phyloP scores from a whole-genome alignment of 306 rosid genomes.

The Rubus parviflorus region DNA sequence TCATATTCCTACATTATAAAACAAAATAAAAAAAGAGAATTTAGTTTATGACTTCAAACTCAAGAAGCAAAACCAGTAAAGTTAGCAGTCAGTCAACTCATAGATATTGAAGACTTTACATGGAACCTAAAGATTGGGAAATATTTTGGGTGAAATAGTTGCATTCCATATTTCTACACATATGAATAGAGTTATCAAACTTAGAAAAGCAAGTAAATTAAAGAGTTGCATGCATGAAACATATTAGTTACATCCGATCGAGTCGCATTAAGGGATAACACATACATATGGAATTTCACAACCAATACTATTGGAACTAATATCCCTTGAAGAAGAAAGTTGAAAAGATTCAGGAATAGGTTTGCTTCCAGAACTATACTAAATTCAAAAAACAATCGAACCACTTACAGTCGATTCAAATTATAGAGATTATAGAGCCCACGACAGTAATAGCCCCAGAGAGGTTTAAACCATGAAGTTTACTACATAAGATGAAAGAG shows the following conservation, averaged over 20 bases:
- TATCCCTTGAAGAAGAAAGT: slow-evolving; percentile 58
- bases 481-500: slow-evolving; percentile 42
- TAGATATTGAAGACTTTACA: slow-evolving; percentile 70
- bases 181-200: slow-evolving; percentile 20
- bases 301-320: slow-evolving; percentile 65
- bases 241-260: slow-evolving; percentile 69
- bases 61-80: slow-evolving; percentile 11
- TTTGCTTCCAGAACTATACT: neutral
- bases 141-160: slow-evolving; percentile 60
- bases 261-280: slow-evolving; percentile 81
- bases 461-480: slow-evolving; percentile 73
- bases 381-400: neutral
- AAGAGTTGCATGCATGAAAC: slow-evolving; percentile 3
- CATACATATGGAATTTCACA: slow-evolving; percentile 71
- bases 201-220: slow-evolving; percentile 1
- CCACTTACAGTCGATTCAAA: slow-evolving; percentile 73
- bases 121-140: slow-evolving; percentile 57
- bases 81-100: slow-evolving; percentile 40
- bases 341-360: slow-evolving; percentile 13
- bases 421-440: slow-evolving; percentile 54
- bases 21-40: neutral
- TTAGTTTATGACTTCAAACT: slow-evolving; percentile 21
- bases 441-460: slow-evolving; percentile 65
- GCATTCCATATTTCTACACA: slow-evolving; percentile 75
- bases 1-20: slow-evolving; percentile 72